Base-by-base conservation (phyloP, 306 rosid species). In the Purshia tridentata region DNA sequence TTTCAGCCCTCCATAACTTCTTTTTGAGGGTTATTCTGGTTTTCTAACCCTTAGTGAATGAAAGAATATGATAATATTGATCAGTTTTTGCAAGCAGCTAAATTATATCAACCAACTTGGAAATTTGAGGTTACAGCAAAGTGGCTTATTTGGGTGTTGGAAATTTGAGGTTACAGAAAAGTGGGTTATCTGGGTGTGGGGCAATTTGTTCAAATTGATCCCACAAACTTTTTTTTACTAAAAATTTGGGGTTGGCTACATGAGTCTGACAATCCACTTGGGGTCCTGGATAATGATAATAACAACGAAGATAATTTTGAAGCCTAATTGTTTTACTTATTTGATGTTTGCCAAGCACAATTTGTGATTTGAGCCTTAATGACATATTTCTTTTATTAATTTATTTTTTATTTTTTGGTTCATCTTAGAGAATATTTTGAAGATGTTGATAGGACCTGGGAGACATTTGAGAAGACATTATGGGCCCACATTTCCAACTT, bases 391-490 rank as follows among this genome's bases (percentile, higher is more conserved):
- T 19, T 76, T 73, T 51, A 22, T 73, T 73, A 65, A 73, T 45
- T 67, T 46, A 18, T 65, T 61, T 70, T 18, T 35, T 18, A 58
- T 20, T 69, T 82, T 20, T 69, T 84, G 72, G 48, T 77, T 53
- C 76, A 68, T 65, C 39, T 50, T 80, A 94, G 98, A 69, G 95
- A 86, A 82, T 91, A 94, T 85, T 94, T 91, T 83, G 97, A 94
- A 88, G 98, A 94, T 41, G 96, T 94, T 39, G 98, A 94, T 78
- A 87, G 46, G 79, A 88, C 96, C 7, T 91, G 98, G 98, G 98
- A 94, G 83, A 88, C 87, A 75, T 94, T 94, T 88, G 98, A 94
- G 88, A 91, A 84, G 88, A 86, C 92, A 47, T 84, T 94, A 55
- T 94, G 98, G 97, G 91, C 83, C 58, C 98, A 91, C 68, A 15